Evolutionary conservation across 1,284 basidiomycete genomes (phyloP), one percentile per base, ranked within the genome.

Genomic region (Ustilago crameri): DNA sequence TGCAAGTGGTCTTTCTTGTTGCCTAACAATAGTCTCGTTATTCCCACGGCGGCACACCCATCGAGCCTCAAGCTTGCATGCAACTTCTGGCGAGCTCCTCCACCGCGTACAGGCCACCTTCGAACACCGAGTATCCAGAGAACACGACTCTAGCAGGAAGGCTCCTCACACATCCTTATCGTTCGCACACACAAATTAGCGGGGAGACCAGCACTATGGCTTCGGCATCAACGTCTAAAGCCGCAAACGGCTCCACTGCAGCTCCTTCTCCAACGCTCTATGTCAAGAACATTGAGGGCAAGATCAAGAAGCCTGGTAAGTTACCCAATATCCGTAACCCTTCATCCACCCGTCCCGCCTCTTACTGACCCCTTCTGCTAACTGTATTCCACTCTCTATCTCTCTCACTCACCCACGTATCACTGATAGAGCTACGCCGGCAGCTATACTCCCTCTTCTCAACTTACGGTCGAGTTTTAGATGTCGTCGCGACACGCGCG

Each of bases 281-380:
- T 85, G 86, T 98, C 84, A 93, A 93, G 82, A 96, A 96, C 83
- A 88, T 98, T 79, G 93, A 96, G 82, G 90, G 91, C 83, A 93
- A 95, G 85, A 87, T 95, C 75, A 93, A 94, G 86, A 98, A 95
- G 85, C 89, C 92, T 32, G 87, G 86, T 86, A 38, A 65, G 85
- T n/a, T n/a, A n/a, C n/a, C 18, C 27, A 5, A 30, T 30, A 12
- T n/a, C 30, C 30, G 30, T 30, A 5, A 5, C 12, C 30, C 12
- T 30, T 30, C 12, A 12, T 38, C 22, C n/a, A 37, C 26, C 41
- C n/a, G 5, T 20, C 24, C 23, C 12, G 17, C 9, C 20, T 17
- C 34, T 27, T 40, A 3, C 35, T 30, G 12, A 30, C 30, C 5
- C 12, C 30, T 30, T 40, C 18, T 23, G 24, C 32, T 23, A 38